Evolutionary conservation across 208 protist species (phyloP), one percentile per base, ranked within the genome.

Genomic region (Borovskyia barvae): DNA sequence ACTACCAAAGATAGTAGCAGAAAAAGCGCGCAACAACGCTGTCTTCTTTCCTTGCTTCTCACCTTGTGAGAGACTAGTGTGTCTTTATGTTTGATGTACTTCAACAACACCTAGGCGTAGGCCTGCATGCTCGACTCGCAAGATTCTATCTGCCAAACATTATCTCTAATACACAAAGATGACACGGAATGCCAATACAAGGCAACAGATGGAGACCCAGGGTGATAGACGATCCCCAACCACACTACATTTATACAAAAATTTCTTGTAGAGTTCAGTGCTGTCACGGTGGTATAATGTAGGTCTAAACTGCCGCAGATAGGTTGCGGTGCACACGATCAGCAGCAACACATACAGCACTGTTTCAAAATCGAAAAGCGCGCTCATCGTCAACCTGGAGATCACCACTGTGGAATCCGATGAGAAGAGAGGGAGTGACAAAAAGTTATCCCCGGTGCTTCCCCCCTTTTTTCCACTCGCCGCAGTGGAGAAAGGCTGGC

Each of bases 201-300:
- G 41, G 54, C 92, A 97, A 33, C 67, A 70, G 25, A 93, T 26
- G 2, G 87, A 73, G 24, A 97, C 87, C 73, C 78, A 87, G 9
- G 80, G 77, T 5, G 85, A 94, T 14, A 97, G 81, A 3, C 92
- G 84, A 58, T 97, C 92, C 9, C 92, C 92, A 12, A 97, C 72
- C 12, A 97, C 89, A 58, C 84, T 93, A 51, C 87, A 95, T 50
- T 95, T 97, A 82, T 95, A 97, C 1, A 96, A 58, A 42, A 93
- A 94, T 51, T 91, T 88, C 55, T 88, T 88, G 75, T 94, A 82
- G 25, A 96, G 52, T 46, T 93, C 75, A 14, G 45, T 37, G 56
- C 81, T 87, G 42, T 96, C 90, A 37, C 90, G 88, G 56, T 94
- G 87, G 59, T 91, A 96, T 22, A 93, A 41, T 5, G 90, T 83